Evolutionary conservation across 2,329 filamentous ascomycete genomes (phyloP).

Genomic region (Dendryphion nanum): DNA sequence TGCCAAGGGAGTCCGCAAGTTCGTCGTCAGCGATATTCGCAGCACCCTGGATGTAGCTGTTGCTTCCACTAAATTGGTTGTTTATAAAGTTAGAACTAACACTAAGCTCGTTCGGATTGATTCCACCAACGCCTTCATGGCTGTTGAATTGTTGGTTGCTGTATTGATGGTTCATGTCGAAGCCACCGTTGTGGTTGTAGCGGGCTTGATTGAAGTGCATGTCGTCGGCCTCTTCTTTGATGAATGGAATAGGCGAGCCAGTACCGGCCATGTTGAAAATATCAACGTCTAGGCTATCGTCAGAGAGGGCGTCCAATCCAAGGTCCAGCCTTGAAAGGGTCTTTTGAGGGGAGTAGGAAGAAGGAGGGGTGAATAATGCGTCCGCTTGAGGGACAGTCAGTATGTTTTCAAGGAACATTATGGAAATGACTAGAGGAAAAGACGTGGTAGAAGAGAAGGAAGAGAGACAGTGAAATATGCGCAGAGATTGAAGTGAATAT

Average conservation of each 20-base stretch:
- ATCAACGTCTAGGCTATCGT: conserved; percentile 44
- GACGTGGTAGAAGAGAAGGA: conserved; percentile 3
- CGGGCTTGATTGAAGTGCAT: conserved; percentile 52
- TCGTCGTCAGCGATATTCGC: conserved; percentile 86
- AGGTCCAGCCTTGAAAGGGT: conserved; percentile 38
- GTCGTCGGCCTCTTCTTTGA: conserved; percentile 68
- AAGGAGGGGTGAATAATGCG: conserved; percentile 41
- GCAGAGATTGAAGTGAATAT: conserved; percentile 18
- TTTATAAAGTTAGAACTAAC: conserved; percentile 62
- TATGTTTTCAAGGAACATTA: conserved; percentile 36
- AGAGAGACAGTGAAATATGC: neutral
- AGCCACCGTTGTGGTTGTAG: conserved; percentile 51
- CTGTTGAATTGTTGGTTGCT: conserved; percentile 50
- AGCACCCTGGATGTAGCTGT: conserved; percentile 73
- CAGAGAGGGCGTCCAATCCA: conserved; percentile 38
- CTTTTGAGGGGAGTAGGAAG: conserved; percentile 42
- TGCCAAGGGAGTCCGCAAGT: conserved; percentile 68
- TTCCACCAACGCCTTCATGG: conserved; percentile 41
- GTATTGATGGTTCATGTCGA: conserved; percentile 53
- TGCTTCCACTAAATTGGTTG: conserved; percentile 58
- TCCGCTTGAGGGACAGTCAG: conserved; percentile 43
- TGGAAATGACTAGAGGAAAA: conserved; percentile 9
- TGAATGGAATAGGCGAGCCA: conserved; percentile 58
- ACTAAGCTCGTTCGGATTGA: conserved; percentile 83
- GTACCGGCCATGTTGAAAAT: conserved; percentile 55